phyloP scores from a whole-genome alignment of 75 land plant genomes.

The Sequoiadendron giganteum region DNA sequence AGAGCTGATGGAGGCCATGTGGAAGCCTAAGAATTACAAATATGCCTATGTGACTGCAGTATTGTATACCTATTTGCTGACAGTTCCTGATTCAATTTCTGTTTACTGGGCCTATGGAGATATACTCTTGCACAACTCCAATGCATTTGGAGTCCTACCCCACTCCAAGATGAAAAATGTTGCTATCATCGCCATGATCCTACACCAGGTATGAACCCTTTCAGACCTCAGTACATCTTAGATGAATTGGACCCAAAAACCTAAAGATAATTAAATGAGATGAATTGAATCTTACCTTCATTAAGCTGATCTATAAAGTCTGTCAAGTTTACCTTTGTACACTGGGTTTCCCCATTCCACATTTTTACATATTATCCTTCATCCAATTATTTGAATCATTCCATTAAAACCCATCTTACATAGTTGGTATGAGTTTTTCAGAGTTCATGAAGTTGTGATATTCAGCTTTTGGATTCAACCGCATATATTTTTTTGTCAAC shows the following conservation, averaged over 20 bases:
- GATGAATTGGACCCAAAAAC: not conserved
- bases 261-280: not conserved
- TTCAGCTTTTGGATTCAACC: no score
- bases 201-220: slow-evolving; percentile 28
- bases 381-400: no score
- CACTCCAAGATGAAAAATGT: slow-evolving; percentile 19
- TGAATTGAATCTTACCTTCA: no score
- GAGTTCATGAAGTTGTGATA: no score
- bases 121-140: slow-evolving; percentile 14
- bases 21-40: slow-evolving; percentile 38
- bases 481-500: no score
- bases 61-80: slow-evolving; percentile 21
- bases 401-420: no score
- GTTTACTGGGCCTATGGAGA: slow-evolving; percentile 43
- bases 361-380: no score
- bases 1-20: slow-evolving; percentile 54
- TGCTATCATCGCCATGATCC: slow-evolving; percentile 21
- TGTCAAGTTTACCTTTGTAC: no score
- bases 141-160: slow-evolving; percentile 31
- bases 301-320: no score
- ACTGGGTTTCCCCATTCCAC: no score
- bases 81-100: slow-evolving; percentile 19
- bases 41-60: slow-evolving; percentile 21
- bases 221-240: not conserved
- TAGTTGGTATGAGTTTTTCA: no score